Percentiles rank a stretch among this genome's conserved stretches.
phyloP scores from a whole-genome alignment of 1,284 basidiomycete species.

The Paramarasmius palmivorus region DNA sequence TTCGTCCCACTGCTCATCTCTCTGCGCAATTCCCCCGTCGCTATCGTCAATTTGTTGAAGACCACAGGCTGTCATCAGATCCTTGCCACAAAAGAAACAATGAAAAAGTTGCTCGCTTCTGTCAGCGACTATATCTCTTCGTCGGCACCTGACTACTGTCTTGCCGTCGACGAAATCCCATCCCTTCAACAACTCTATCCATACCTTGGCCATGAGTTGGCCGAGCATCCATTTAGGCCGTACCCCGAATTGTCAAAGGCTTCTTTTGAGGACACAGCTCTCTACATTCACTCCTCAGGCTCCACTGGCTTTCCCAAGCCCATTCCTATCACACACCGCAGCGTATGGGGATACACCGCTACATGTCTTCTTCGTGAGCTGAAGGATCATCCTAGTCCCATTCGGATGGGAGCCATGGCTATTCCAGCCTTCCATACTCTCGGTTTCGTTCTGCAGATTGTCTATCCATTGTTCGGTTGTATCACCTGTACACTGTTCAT shows the following conservation, averaged over 20 bases:
- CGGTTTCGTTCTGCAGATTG: conserved; percentile 13
- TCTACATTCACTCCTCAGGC: conserved; percentile 15
- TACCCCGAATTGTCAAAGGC: conserved; percentile 30
- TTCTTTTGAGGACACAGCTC: conserved; percentile 21
- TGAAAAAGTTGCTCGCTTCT: conserved; percentile 24
- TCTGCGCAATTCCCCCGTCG: conserved; percentile 34
- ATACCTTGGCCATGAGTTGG: conserved; percentile 25
- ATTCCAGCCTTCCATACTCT: conserved; percentile 11
- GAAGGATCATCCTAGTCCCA: too few relatives aligned
- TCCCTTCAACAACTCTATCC: conserved; percentile 30
- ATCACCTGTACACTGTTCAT: conserved; percentile 29
- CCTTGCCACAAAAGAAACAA: conserved; percentile 27
- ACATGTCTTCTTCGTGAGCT: not conserved
- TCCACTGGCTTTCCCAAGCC: conserved; percentile 14
- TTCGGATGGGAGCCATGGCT: not conserved
- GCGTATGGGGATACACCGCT: not conserved
- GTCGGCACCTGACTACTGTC: conserved; percentile 12
- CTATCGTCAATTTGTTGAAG: conserved; percentile 31
- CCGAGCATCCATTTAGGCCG: conserved; percentile 23
- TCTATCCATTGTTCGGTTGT: conserved; percentile 24
- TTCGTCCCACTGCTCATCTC: conserved; percentile 32
- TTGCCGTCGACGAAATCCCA: conserved; percentile 34
- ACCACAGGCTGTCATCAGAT: conserved; percentile 30
- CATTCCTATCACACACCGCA: conserved; percentile 7
- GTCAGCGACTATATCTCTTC: conserved; percentile 21